Conservation (phyloP, 169 alveolate species). For the Plasmodium coatneyi region DNA sequence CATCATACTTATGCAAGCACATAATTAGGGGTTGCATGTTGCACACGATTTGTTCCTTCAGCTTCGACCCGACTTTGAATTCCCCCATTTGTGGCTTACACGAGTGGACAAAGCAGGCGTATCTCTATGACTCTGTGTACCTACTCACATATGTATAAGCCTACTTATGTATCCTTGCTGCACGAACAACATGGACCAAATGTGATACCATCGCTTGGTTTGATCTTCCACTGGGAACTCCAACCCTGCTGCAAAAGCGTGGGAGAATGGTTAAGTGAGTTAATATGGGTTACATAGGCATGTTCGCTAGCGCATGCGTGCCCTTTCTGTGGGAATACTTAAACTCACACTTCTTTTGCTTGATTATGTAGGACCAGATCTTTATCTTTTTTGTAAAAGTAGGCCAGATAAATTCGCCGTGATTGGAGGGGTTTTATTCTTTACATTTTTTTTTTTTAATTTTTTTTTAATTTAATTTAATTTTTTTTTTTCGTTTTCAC, state of each 20-base stretch:
- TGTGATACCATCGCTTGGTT: neutral
- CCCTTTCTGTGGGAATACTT: neutral
- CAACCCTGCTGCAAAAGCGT: neutral
- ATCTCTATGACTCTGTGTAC: neutral
- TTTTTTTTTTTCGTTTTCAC: neutral
- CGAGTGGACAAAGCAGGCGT: neutral
- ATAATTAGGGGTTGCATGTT: constrained; percentile 88
- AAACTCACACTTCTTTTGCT: neutral
- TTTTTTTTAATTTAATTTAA: too few relatives aligned
- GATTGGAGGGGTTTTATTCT: neutral
- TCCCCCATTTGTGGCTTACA: constrained; percentile 42
- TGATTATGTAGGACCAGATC: neutral
- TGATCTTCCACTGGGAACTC: neutral
- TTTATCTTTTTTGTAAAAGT: neutral
- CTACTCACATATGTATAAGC: neutral
- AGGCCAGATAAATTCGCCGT: neutral
- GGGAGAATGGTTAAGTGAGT: neutral
- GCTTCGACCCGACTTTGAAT: constrained; percentile 72
- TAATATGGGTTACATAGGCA: neutral
- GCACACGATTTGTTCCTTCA: constrained; percentile 80
- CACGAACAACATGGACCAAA: neutral
- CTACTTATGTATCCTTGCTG: neutral
- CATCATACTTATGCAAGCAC: constrained; percentile 83
- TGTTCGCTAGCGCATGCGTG: neutral
- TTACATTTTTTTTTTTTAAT: neutral